Conservation (phyloP, 495 filamentous ascomycete species). For the Lophium mytilinum region DNA sequence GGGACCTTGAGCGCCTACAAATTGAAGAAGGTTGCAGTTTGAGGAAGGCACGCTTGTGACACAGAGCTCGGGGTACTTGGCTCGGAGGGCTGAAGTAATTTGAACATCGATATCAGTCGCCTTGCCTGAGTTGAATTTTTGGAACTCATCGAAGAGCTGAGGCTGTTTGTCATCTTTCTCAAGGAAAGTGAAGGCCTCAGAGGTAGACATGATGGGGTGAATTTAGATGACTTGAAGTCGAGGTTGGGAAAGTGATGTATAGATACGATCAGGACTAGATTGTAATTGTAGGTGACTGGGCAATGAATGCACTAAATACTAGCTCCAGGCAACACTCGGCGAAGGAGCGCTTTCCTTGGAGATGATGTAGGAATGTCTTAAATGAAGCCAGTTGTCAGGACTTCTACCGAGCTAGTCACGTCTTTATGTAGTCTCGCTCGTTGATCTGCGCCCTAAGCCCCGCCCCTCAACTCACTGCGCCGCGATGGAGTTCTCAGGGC, state of each 20-base stretch:
- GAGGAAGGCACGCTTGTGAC: slow-evolving; percentile 28
- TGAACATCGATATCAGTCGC: slow-evolving; percentile 30
- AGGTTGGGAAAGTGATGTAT: neutral
- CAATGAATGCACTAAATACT: neutral
- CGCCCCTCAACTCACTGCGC: no score
- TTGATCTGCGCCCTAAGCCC: no score
- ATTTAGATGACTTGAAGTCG: no score
- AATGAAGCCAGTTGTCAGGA: no score
- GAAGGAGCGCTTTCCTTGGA: no score
- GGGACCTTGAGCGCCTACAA: slow-evolving; percentile 18
- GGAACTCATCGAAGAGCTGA: slow-evolving; percentile 30
- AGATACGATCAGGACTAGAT: neutral
- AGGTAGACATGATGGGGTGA: slow-evolving; percentile 7
- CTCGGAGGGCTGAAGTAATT: slow-evolving; percentile 25
- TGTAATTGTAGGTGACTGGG: neutral
- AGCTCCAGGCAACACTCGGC: neutral
- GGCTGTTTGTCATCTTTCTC: slow-evolving; percentile 14
- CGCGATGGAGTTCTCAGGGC: no score
- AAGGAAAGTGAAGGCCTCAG: slow-evolving; percentile 28
- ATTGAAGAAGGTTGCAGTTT: slow-evolving; percentile 33
- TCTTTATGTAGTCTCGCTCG: no score
- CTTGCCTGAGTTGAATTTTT: slow-evolving; percentile 23
- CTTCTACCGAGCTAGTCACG: no score
- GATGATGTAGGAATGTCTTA: no score
- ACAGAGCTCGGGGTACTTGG: slow-evolving; percentile 28